These are phyloP conservation scores for Chytriomyces confervae DNA, from an alignment of 192 early-diverging fungal species.

Conservation along the genomic window DNA sequence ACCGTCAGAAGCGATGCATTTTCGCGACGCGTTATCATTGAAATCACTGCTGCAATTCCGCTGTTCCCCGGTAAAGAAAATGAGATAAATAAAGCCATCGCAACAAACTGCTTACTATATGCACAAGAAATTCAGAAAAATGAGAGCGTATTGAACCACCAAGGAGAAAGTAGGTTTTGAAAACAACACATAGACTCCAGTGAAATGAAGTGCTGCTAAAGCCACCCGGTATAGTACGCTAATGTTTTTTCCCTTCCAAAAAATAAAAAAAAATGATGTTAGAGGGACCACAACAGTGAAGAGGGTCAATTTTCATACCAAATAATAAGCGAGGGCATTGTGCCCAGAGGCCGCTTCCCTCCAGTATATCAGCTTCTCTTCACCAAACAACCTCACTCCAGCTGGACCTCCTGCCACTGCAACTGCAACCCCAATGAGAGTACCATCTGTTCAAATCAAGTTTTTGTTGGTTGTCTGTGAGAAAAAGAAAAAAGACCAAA, in stretches of 20 bases:
- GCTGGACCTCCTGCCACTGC: slow-evolving; percentile 41
- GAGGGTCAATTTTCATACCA: slow-evolving; percentile 20
- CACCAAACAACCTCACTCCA: slow-evolving; percentile 40
- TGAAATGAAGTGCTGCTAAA: slow-evolving; percentile 50
- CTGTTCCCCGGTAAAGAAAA: neutral
- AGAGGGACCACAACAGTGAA: neutral
- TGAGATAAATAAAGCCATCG: neutral
- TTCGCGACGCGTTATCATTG: slow-evolving; percentile 42
- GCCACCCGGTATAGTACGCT: slow-evolving; percentile 44
- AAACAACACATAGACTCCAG: slow-evolving; percentile 42
- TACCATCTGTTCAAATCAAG: slow-evolving; percentile 7
- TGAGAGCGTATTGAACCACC: slow-evolving; percentile 34
- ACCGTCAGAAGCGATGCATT: slow-evolving; percentile 42
- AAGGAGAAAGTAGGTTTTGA: slow-evolving; percentile 41
- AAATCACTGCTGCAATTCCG: slow-evolving; percentile 45
- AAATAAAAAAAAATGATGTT: neutral
- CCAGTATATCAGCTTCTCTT: slow-evolving; percentile 44
- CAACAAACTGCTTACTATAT: slow-evolving; percentile 37
- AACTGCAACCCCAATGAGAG: slow-evolving; percentile 25
- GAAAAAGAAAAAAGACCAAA: neutral
- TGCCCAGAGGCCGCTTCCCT: slow-evolving; percentile 44
- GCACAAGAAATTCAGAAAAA: slow-evolving; percentile 50
- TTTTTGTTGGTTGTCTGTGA: neutral
- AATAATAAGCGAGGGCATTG: slow-evolving; percentile 32
- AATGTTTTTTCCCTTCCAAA: slow-evolving; percentile 44